Evolutionary conservation across 495 filamentous ascomycete species (phyloP), one percentile per base, ranked within the genome.

Genomic region (Neurospora sp.): DNA sequence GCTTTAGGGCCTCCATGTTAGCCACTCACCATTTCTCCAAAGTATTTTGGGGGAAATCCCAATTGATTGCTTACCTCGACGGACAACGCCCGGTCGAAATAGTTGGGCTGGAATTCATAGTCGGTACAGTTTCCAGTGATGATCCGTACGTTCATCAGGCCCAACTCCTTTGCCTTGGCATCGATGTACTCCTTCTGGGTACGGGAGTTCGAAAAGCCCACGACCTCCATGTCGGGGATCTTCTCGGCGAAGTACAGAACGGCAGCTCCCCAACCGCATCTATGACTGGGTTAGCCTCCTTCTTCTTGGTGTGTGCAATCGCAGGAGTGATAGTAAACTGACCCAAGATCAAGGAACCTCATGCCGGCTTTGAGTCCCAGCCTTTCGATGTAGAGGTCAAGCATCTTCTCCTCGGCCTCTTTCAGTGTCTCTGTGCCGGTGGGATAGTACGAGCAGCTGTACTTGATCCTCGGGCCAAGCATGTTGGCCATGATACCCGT

Each of bases 161-260:
- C 84, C 77, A 86, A 85, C 37, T 79, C 81, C 68, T 81, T 76
- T 4, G 90, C 89, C 76, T 85, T 79, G 16, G 76, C 76, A 74
- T 90, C 89, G 75, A 91, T 91, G 73, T 89, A 86, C 69, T 82
- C 80, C 77, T 91, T 91, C 75, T 92, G 88, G 39, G 87, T 88
- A 45, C 78, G 80, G 22, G 88, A 90, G 74, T 91, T 91, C 0
- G 88, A 90, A 74, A 92, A 89, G 4, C 87, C 89, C 4, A 87
- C 89, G 75, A 92, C 82, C 72, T 83, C 73, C 20, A 88, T 82
- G 35, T 84, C 86, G 20, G 89, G 90, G 70, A 90, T 83, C 69
- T 82, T 78, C 73, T 88, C 85, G 20, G 90, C 90, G 70, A 89
- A 84, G 79, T 88, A 91, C 40, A 91, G 78, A 16, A 85, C 82